phyloP scores from a whole-genome alignment of 2,329 filamentous ascomycete genomes.

The Metarhizium humberi region DNA sequence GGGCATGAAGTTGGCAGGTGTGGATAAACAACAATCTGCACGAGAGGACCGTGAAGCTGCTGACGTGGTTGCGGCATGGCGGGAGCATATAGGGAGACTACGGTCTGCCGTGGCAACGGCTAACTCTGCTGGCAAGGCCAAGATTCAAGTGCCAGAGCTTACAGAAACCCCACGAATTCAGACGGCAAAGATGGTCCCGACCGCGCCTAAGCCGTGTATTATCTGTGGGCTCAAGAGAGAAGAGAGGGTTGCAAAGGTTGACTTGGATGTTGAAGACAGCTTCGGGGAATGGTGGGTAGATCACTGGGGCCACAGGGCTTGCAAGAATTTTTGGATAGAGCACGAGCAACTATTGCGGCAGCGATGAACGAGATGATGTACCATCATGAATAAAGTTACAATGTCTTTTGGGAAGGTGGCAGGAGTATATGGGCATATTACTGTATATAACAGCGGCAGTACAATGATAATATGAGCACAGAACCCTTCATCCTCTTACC shows the following conservation, averaged over 20 bases:
- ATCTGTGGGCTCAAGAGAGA: slow-evolving; percentile 84
- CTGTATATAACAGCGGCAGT: too few species aligned
- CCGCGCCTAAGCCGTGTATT: slow-evolving; percentile 66
- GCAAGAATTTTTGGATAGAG: slow-evolving; percentile 76
- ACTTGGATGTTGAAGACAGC: slow-evolving; percentile 72
- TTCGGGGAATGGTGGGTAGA: slow-evolving; percentile 98
- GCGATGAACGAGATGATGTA: slow-evolving; percentile 33
- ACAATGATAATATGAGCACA: too few species aligned
- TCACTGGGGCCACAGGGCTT: slow-evolving; percentile 73
- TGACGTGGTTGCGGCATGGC: slow-evolving; percentile 69
- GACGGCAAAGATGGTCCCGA: slow-evolving; percentile 62
- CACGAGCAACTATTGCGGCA: slow-evolving; percentile 63
- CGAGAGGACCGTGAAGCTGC: slow-evolving; percentile 79
- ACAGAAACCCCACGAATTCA: slow-evolving; percentile 59
- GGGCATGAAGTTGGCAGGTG: slow-evolving; percentile 82
- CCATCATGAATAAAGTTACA: neutral
- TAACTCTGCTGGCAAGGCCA: slow-evolving; percentile 46
- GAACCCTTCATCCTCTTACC: too few species aligned
- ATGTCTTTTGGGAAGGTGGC: neutral
- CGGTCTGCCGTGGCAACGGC: slow-evolving; percentile 62
- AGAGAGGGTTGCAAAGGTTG: slow-evolving; percentile 68
- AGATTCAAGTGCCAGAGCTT: slow-evolving; percentile 59
- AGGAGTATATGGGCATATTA: too few species aligned
- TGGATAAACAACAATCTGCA: slow-evolving; percentile 74
- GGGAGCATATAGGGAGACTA: slow-evolving; percentile 63